A percentile compares a stretch with the other conserved stretches of the same genome.
Evolutionary conservation across 2,329 filamentous ascomycete genomes (phyloP).

Genomic region (Calonectria naviculata): DNA sequence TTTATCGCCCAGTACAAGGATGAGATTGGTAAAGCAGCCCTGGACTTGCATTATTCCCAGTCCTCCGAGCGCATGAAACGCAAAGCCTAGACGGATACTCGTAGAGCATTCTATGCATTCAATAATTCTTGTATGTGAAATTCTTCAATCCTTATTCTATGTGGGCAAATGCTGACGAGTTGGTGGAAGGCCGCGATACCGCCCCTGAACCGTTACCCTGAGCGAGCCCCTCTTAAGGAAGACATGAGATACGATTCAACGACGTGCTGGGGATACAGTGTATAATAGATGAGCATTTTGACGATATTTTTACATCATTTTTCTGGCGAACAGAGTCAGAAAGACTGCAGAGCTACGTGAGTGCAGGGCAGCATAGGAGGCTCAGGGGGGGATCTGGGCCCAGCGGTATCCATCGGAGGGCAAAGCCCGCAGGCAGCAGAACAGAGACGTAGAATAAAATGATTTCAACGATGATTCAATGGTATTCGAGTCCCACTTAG

Average conservation of each 20-base stretch:
- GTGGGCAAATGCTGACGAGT: background rate
- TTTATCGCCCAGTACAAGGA: slow-evolving; percentile 56
- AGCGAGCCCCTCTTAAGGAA: background rate
- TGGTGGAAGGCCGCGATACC: background rate
- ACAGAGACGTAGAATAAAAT: background rate
- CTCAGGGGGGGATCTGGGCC: background rate
- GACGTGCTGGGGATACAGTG: background rate
- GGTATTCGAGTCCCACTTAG: background rate
- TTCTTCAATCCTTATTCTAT: too few relatives aligned
- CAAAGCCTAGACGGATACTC: slow-evolving; percentile 20
- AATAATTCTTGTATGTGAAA: background rate
- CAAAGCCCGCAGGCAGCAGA: background rate
- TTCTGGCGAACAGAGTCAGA: background rate
- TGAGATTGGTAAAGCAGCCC: slow-evolving; percentile 49
- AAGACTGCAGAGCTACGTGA: background rate
- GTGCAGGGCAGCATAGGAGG: background rate
- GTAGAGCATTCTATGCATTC: background rate
- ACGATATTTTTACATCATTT: background rate
- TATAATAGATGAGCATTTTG: background rate
- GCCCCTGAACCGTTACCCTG: background rate
- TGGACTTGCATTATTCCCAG: slow-evolving; percentile 35
- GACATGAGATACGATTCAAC: background rate
- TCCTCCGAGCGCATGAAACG: slow-evolving; percentile 16
- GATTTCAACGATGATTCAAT: background rate
- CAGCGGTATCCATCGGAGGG: background rate